These are phyloP conservation scores for Abortiporus biennis DNA, from an alignment of 1,284 basidiomycete genomes.

Conservation along the genomic window DNA sequence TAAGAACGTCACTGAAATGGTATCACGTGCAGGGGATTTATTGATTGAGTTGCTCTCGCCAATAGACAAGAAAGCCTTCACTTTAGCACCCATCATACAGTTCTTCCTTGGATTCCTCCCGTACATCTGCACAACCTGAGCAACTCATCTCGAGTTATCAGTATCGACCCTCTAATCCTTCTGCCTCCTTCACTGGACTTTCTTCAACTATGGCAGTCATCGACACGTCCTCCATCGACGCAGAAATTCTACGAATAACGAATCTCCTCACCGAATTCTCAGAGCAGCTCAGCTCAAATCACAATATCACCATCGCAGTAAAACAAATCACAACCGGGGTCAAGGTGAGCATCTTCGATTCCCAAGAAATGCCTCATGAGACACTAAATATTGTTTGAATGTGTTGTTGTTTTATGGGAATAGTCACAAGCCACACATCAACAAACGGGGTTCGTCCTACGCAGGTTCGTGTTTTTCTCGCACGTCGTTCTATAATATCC, in stretches of 20 bases:
- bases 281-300: constrained; percentile 82
- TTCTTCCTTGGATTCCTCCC: no score
- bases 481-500: constrained; percentile 1
- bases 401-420: no score
- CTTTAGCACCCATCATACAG: no score
- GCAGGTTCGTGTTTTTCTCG: constrained; percentile 47
- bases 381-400: constrained; percentile 2
- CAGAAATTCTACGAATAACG: constrained; percentile 66
- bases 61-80: no score
- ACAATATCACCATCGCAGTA: constrained; percentile 49
- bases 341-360: constrained; percentile 51
- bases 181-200: no score
- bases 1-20: no score
- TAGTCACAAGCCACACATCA: constrained; percentile 63
- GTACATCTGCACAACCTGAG: no score
- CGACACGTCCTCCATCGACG: constrained; percentile 1
- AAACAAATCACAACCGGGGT: constrained; percentile 68
- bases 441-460: constrained; percentile 87
- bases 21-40: no score
- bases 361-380: background rate
- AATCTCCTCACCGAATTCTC: constrained; percentile 70
- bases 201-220: constrained; percentile 4
- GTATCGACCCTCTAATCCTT: no score
- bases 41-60: no score
- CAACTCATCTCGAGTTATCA: no score